phyloP scores from a whole-genome alignment of 257 asterid species.

The Solanum tacnaense region DNA sequence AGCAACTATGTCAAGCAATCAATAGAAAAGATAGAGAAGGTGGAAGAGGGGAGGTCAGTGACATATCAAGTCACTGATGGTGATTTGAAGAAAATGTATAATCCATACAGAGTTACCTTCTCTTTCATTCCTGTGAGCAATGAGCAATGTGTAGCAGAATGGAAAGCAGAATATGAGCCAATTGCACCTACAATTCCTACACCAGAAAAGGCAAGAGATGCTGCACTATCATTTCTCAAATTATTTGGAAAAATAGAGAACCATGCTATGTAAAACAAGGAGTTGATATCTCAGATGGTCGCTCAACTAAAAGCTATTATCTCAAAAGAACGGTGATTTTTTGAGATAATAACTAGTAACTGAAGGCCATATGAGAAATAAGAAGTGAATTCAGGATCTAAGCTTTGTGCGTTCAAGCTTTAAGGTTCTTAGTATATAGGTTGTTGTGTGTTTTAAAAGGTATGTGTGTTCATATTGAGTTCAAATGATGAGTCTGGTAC shows the following conservation, averaged over 20 bases:
- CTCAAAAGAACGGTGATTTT: background rate
- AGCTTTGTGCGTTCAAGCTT: background rate
- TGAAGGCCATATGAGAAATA: background rate
- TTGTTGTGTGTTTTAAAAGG: background rate
- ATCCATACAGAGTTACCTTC: constrained; percentile 1
- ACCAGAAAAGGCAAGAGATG: constrained; percentile 1
- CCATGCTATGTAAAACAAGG: background rate
- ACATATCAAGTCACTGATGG: background rate
- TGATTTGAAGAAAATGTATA: background rate
- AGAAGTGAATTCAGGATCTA: background rate
- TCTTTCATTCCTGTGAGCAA: background rate
- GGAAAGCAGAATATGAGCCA: background rate
- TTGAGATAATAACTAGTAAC: background rate
- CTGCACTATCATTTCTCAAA: background rate
- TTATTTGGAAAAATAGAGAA: background rate
- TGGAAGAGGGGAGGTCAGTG: background rate
- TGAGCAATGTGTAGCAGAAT: background rate
- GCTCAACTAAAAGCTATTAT: background rate
- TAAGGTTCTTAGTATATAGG: background rate
- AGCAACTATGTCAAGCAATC: background rate
- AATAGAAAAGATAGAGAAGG: background rate
- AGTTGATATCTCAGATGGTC: background rate
- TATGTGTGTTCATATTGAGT: background rate
- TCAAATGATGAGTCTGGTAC: background rate
- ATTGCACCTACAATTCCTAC: background rate